Base-by-base conservation (phyloP, 2,329 filamentous ascomycete species). In the Monosporascus sp. region DNA sequence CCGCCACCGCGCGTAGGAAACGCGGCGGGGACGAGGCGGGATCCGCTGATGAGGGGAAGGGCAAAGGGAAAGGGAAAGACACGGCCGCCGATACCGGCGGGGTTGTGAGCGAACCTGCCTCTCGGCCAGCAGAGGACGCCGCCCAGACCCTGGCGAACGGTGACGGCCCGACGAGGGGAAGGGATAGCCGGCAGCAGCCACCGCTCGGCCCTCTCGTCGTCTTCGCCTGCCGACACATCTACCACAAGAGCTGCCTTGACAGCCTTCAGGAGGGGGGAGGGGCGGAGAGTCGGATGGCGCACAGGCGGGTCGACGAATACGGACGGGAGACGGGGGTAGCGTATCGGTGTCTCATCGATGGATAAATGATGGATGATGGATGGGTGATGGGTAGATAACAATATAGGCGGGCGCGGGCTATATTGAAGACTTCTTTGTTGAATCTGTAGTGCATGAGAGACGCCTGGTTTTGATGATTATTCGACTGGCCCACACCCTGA, bases 171-270 rank as follows among this genome's bases (percentile, higher is more conserved):
- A 74, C 52, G 73, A 75, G 65, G 61, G 66, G 53, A 63, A 70
- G 63, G 20, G 63, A 5, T 62, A 73, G 24, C 27, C 19, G 47
- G 61, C 60, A 5, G 67, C 68, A 54, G 48, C 72, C 79, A n/a
- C 75, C 79, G 17, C 75, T 87, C 19, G 87, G 84, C 8, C 78
- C 84, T 44, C 67, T 89, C 50, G 82, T 89, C 9, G 79, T 89
- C 48, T 72, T 89, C 62, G 86, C 85, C 22, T 89, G 86, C 66
- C 77, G 86, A 52, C 86, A 89, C 68, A 81, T 88, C 19, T 88
- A 87, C 62, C 86, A 89, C 71, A 78, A 84, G 65, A 75, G 73
- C 26, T 91, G 86, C 65, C 72, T 89, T 40, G 88, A 93, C 65
- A 78, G 82, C 55, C 68, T 87, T 59, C 81, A 83, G 26, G 11